A percentile compares a stretch with the other conserved stretches of the same genome.
phyloP scores from a whole-genome alignment of 805 yeast genomes.

The Huiozyma naganishii region DNA sequence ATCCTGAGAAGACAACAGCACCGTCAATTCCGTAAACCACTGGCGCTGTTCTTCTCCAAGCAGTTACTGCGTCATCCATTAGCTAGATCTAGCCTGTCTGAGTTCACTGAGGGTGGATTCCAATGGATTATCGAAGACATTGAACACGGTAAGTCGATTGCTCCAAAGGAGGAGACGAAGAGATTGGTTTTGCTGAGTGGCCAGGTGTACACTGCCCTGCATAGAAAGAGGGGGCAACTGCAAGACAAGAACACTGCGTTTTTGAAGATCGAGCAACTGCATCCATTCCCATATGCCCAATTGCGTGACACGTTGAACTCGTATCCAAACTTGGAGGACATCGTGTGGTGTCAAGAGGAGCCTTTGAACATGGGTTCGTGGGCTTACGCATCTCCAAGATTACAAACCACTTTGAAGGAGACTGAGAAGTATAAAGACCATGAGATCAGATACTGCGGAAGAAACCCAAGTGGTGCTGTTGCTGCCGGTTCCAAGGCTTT shows the following conservation, averaged over 20 bases:
- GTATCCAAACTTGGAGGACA: slow-evolving; percentile 75
- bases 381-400: slow-evolving; percentile 73
- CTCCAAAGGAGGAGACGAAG: slow-evolving; percentile 72
- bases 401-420: slow-evolving; percentile 64
- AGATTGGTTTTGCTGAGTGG: slow-evolving; percentile 79
- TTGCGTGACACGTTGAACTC: slow-evolving; percentile 70
- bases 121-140: slow-evolving; percentile 92
- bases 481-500: slow-evolving; percentile 93
- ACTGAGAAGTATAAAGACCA: slow-evolving; percentile 54
- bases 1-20: slow-evolving; percentile 97
- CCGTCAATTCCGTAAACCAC: slow-evolving; percentile 94
- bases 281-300: slow-evolving; percentile 98
- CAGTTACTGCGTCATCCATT: slow-evolving; percentile 92
- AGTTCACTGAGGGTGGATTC: slow-evolving; percentile 88
- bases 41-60: slow-evolving; percentile 82
- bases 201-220: slow-evolving; percentile 89
- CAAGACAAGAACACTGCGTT: slow-evolving; percentile 79
- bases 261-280: slow-evolving; percentile 84
- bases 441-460: slow-evolving; percentile 78
- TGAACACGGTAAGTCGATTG: slow-evolving; percentile 71
- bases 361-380: slow-evolving; percentile 95
- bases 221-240: slow-evolving; percentile 73
- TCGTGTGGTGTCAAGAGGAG: slow-evolving; percentile 98
- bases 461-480: slow-evolving; percentile 96
- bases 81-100: slow-evolving; percentile 75